phyloP scores from a whole-genome alignment of 192 early-diverging fungal species.

The Coemansia reversa region DNA sequence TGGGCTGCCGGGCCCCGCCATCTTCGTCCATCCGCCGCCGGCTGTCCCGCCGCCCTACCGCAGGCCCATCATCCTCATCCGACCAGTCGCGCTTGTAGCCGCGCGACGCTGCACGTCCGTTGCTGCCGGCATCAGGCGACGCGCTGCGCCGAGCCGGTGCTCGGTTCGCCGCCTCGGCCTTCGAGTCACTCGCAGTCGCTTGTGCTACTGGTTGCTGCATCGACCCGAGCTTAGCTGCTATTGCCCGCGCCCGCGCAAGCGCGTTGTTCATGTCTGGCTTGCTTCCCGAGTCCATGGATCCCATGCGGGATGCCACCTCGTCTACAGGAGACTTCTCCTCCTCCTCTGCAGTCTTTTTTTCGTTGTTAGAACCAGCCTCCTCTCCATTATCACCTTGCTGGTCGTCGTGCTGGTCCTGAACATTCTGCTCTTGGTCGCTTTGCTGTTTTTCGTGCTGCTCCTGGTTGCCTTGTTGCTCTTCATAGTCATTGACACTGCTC shows the following conservation, averaged over 20 bases:
- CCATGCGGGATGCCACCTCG: not conserved
- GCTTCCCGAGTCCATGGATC: slow-evolving; percentile 1
- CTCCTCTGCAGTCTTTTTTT: not conserved
- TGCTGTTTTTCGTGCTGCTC: too few species aligned
- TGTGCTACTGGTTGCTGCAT: slow-evolving; percentile 28
- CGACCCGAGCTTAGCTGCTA: slow-evolving; percentile 66
- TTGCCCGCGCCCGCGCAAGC: slow-evolving; percentile 73
- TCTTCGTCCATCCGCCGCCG: slow-evolving; percentile 20
- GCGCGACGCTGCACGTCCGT: not conserved
- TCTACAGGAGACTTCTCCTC: not conserved
- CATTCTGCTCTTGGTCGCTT: not conserved
- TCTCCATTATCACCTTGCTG: not conserved
- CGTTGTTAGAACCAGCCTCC: not conserved
- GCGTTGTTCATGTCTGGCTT: slow-evolving; percentile 64
- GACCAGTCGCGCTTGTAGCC: slow-evolving; percentile 13
- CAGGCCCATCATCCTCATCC: slow-evolving; percentile 5
- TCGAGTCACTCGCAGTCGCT: slow-evolving; percentile 2
- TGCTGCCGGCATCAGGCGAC: not conserved
- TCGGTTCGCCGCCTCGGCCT: slow-evolving; percentile 1
- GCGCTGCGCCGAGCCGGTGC: not conserved
- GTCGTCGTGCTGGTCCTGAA: not conserved
- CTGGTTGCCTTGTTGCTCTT: not conserved
- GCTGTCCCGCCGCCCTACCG: slow-evolving; percentile 8
- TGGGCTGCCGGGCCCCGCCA: slow-evolving; percentile 3
- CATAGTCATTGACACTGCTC: too few species aligned